Percentiles rank a stretch among this genome's conserved stretches.
These are phyloP conservation scores for Colletotrichum paranaense DNA, from an alignment of 2,329 filamentous ascomycete species.

Conservation along the genomic window DNA sequence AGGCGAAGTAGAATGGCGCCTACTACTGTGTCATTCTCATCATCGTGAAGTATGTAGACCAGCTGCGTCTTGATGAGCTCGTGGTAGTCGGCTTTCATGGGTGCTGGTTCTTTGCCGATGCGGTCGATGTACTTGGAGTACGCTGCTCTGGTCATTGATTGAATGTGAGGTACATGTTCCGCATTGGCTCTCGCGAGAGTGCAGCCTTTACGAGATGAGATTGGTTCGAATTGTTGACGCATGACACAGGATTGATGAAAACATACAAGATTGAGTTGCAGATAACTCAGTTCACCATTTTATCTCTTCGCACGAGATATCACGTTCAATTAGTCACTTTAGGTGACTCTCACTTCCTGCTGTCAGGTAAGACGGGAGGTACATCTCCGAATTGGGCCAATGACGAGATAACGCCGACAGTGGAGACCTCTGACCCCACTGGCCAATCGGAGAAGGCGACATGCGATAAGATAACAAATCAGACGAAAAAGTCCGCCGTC, in stretches of 20 bases:
- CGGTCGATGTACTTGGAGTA: conserved; percentile 48
- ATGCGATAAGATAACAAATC: conserved; percentile 10
- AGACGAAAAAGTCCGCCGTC: conserved; percentile 7
- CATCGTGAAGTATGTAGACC: conserved; percentile 39
- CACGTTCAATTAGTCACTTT: neutral
- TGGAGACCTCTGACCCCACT: neutral
- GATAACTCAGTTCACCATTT: neutral
- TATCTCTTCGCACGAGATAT: neutral
- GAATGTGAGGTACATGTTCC: conserved; percentile 43
- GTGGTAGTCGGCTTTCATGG: conserved; percentile 49
- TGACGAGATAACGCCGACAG: neutral
- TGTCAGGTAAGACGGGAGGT: neutral
- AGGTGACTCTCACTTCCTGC: neutral
- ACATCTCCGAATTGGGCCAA: neutral
- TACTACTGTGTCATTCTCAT: neutral
- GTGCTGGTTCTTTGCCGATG: conserved; percentile 48
- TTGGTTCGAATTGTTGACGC: neutral
- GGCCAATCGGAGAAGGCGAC: neutral
- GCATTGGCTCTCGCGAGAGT: neutral
- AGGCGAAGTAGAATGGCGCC: neutral
- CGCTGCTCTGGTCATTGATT: conserved; percentile 43
- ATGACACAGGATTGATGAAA: neutral
- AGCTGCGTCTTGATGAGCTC: conserved; percentile 41
- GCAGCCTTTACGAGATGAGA: neutral
- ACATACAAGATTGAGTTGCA: neutral